Evolutionary conservation across 2,329 filamentous ascomycete genomes (phyloP), one percentile per base, ranked within the genome.

Genomic region (Alternaria atra): DNA sequence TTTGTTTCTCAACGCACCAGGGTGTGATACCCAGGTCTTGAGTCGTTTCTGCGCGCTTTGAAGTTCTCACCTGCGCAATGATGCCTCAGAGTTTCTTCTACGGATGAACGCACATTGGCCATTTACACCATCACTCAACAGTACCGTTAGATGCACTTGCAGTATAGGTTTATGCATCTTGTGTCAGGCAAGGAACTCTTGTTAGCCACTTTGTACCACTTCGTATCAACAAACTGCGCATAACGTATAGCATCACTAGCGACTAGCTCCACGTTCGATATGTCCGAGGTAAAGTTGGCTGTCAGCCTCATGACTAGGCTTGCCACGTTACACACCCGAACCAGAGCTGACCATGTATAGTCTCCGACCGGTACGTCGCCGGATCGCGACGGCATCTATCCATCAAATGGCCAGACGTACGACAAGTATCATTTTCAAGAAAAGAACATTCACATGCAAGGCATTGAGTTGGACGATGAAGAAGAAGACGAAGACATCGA

Each of bases 401-500:
- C 30, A 10, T 17, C 48, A 30, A 61, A 58, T 58, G 58, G 58
- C 29, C 54, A 47, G 6, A 42, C 58, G 13, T 58, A 58, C 29
- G 58, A 61, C 27, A 61, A 61, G 43, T 58, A 60, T 48, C 56
- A 55, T 35, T 61, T 54, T 13, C 40, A 57, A 23, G 56, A 63
- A 52, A 59, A 58, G 27, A 52, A 35, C 39, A 12, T 55, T 9
- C 44, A 51, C n/a, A 50, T 37, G 34, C 53, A 54, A 27, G 50
- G 35, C 20, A n/a, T 58, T 12, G 64, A 71, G 43, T 86, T 86
- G 30, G 89, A 89, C 6, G 89, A 89, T 6, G 90, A 92, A 50
- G 90, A 93, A 23, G 90, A 91, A 46, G 90, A 93, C 72, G 91
- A 93, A 82, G 90, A 94, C 77, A 93, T 97, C 69, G 91, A 96